Base-by-base conservation (phyloP, 768 basidiomycete species). In the Tricholoma sp. region DNA sequence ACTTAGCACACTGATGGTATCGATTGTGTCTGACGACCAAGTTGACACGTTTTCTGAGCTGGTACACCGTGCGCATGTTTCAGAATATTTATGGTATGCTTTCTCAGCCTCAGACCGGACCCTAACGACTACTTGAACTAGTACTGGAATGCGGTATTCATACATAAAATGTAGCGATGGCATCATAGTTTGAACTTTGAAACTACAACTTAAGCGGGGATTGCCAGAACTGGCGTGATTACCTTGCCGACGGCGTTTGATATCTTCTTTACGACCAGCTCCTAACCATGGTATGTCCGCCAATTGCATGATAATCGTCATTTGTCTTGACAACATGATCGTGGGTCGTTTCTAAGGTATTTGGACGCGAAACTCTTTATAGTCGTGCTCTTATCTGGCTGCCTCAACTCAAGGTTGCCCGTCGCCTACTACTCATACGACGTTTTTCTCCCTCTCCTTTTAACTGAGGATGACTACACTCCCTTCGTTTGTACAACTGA, bases 401-500 rank as follows among this genome's bases (percentile, higher is more conserved):
- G 58, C 62, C 66, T 65, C 67, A 70, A 75, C 62, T 66, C 67
- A 70, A 74, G 73, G 73, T 75, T 70, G 71, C 67, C 66, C 60
- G 67, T 62, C 60, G 60, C 63, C 58, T 56, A 57, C 57, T 63
- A 60, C 61, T 54, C 59, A 59, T 57, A 59, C 60, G 43, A 60
- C 67, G 57, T 50, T 59, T 70, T 66, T 65, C 67, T 68, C 64
- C 65, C 65, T 62, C 66, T 63, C 61, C 64, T 63, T 67, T 67
- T 65, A 59, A 67, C 61, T 59, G 53, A 65, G 67, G 65, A 89
- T 86, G 86, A 76, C 86, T 68, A 72, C 88, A 66, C 84, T 92
- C 64, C 91, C 91, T 66, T 91, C 91, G 56, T 93, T 93, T 70
- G 84, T 90, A 57, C 85, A 91, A 74, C 87, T 93, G 69, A 90